Conservation (phyloP, 352 stramenopile species). For the Peronospora tabacina region DNA sequence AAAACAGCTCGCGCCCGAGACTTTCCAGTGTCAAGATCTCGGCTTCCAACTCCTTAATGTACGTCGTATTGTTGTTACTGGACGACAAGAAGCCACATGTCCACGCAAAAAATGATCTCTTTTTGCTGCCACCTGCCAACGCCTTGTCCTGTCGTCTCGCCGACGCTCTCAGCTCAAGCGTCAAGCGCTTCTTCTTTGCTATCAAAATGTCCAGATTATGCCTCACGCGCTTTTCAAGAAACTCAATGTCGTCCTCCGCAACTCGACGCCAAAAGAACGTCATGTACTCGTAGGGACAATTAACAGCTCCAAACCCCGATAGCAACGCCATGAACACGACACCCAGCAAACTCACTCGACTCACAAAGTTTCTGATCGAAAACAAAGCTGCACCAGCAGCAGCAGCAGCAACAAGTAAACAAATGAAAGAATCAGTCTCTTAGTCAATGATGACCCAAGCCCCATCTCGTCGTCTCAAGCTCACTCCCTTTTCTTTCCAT, state of each 20-base stretch:
- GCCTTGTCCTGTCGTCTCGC: conserved; percentile 25
- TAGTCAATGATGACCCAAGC: not conserved
- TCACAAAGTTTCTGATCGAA: conserved; percentile 76
- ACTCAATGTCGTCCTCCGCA: conserved; percentile 75
- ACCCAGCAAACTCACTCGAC: conserved; percentile 67
- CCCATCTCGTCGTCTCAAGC: conserved; percentile 6
- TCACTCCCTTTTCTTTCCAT: not conserved
- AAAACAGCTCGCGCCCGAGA: conserved; percentile 67
- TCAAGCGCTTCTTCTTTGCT: conserved; percentile 75
- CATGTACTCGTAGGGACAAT: conserved; percentile 82
- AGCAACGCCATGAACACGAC: conserved; percentile 80
- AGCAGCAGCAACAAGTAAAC: conserved; percentile 8
- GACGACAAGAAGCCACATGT: conserved; percentile 30
- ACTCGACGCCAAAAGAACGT: conserved; percentile 75
- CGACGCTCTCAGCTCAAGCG: conserved; percentile 37
- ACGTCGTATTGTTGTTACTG: conserved; percentile 31
- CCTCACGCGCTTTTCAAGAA: conserved; percentile 66
- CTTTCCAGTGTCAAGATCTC: conserved; percentile 77
- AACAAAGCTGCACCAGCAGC: conserved; percentile 38
- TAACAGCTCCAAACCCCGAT: conserved; percentile 75
- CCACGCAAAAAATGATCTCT: conserved; percentile 28
- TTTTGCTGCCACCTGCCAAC: conserved; percentile 8
- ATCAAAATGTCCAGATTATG: conserved; percentile 80
- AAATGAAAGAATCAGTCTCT: not conserved
- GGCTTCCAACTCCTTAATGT: conserved; percentile 50